Percentiles rank a stretch among this genome's conserved stretches.
Conservation (phyloP, 345 rosid species). For the Lepidium aucheri region DNA sequence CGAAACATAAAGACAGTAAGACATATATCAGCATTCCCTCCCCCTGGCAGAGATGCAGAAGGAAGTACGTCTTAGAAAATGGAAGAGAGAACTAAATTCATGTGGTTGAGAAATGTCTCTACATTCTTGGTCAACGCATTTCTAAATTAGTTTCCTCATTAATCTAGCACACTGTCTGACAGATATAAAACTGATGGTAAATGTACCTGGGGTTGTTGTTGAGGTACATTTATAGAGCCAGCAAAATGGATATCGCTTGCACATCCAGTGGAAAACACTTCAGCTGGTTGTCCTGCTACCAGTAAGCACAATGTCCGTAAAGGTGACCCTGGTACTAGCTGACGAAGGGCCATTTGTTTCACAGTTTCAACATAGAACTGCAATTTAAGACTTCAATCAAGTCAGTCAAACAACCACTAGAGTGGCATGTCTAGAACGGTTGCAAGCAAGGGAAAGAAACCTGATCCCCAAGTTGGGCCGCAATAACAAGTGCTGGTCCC, state of each 20-base stretch:
- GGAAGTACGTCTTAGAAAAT: neutral
- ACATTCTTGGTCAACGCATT: neutral
- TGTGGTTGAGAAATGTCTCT: neutral
- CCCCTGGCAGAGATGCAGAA: neutral
- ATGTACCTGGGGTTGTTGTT: conserved; percentile 54
- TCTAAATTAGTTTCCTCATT: neutral
- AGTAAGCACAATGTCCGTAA: conserved; percentile 91
- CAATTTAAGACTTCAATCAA: neutral
- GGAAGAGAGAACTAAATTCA: neutral
- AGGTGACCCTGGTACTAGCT: conserved; percentile 92
- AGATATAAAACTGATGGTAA: neutral
- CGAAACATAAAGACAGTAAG: neutral
- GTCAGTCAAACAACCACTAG: conserved; percentile 9
- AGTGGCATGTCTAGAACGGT: neutral
- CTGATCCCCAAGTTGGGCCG: conserved; percentile 95
- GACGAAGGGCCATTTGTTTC: conserved; percentile 92
- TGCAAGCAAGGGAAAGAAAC: conserved; percentile 33
- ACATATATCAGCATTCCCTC: neutral
- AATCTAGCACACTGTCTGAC: neutral
- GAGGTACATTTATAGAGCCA: conserved; percentile 31
- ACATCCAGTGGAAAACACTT: conserved; percentile 54
- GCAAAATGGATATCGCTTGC: conserved; percentile 29
- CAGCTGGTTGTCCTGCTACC: conserved; percentile 96
- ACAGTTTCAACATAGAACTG: conserved; percentile 93
- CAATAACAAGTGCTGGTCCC: conserved; percentile 98